A percentile compares a stretch with the other conserved stretches of the same genome.
Conservation (phyloP, 257 asterid genomes). For the Ajuga chamaepitys region DNA sequence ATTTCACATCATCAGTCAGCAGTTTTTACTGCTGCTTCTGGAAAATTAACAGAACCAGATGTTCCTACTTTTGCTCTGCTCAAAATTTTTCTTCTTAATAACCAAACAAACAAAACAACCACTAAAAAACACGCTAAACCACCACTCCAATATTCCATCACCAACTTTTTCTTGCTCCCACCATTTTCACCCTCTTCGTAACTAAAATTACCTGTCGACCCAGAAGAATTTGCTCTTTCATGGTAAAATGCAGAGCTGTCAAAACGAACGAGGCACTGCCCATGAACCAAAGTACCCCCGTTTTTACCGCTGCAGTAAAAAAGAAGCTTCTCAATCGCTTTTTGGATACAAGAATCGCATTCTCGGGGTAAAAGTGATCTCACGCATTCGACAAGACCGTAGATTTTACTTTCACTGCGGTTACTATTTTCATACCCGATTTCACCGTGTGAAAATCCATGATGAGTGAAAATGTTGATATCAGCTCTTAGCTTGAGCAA, state of each 20-base stretch:
- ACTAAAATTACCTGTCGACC: background rate
- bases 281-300: conserved; percentile 4
- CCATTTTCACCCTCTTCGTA: conserved; percentile 9
- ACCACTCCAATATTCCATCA: conserved; percentile 11
- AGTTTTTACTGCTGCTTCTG: background rate
- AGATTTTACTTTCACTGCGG: background rate
- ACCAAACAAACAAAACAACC: conserved; percentile 10
- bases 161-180: background rate
- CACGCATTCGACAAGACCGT: conserved; percentile 17
- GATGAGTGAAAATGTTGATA: background rate
- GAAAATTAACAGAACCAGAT: background rate
- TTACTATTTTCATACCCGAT: background rate
- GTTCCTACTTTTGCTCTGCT: conserved; percentile 8
- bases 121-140: conserved; percentile 10
- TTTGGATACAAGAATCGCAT: conserved; percentile 4
- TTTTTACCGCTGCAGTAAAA: conserved; percentile 10
- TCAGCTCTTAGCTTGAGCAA: conserved; percentile 13
- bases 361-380: conserved; percentile 7
- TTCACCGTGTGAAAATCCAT: conserved; percentile 13
- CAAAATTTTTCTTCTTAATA: conserved; percentile 6
- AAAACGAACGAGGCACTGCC: conserved; percentile 8
- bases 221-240: background rate
- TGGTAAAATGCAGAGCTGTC: conserved; percentile 9
- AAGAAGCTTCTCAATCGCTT: background rate
- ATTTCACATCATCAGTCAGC: too few relatives aligned